Evolutionary conservation across 2,329 filamentous ascomycete species (phyloP).

Genomic region (Sclerotinia sclerotiorum): DNA sequence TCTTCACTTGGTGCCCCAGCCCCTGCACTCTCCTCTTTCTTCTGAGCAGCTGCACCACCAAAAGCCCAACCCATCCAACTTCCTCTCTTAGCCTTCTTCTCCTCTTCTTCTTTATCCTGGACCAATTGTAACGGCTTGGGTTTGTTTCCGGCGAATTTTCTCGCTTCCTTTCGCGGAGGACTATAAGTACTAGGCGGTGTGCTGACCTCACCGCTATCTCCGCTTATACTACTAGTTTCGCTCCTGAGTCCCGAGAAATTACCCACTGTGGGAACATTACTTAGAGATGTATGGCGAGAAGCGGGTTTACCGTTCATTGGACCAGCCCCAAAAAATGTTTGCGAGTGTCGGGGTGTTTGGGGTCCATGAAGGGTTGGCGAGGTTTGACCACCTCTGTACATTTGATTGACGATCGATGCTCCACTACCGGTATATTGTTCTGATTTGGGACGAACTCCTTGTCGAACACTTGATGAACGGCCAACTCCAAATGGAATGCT

Average conservation of each 20-base stretch:
- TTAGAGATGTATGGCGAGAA: constrained; percentile 53
- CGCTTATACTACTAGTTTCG: constrained; percentile 54
- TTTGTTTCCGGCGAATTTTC: constrained; percentile 67
- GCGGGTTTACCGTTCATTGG: constrained; percentile 53
- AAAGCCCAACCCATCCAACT: constrained; percentile 65
- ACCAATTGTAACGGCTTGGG: constrained; percentile 84
- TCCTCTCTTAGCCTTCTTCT: constrained; percentile 55
- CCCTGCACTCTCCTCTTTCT: constrained; percentile 14
- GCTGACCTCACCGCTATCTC: constrained; percentile 62
- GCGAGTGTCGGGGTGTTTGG: constrained; percentile 57
- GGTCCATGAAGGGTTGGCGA: constrained; percentile 56
- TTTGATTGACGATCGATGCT: constrained; percentile 78
- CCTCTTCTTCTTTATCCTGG: constrained; percentile 61
- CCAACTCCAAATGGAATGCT: constrained; percentile 68
- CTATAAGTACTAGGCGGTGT: constrained; percentile 50
- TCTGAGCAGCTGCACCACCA: constrained; percentile 24
- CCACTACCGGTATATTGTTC: constrained; percentile 60
- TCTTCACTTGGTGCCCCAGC: constrained; percentile 14
- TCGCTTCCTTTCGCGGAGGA: constrained; percentile 59
- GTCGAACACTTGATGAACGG: constrained; percentile 55
- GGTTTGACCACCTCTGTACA: constrained; percentile 72
- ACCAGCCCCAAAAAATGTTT: constrained; percentile 61
- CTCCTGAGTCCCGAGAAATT: constrained; percentile 67
- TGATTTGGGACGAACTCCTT: constrained; percentile 55
- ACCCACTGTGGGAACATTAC: constrained; percentile 50